Evolutionary conservation across 345 rosid species (phyloP).

Genomic region (Melaleuca alternifolia): DNA sequence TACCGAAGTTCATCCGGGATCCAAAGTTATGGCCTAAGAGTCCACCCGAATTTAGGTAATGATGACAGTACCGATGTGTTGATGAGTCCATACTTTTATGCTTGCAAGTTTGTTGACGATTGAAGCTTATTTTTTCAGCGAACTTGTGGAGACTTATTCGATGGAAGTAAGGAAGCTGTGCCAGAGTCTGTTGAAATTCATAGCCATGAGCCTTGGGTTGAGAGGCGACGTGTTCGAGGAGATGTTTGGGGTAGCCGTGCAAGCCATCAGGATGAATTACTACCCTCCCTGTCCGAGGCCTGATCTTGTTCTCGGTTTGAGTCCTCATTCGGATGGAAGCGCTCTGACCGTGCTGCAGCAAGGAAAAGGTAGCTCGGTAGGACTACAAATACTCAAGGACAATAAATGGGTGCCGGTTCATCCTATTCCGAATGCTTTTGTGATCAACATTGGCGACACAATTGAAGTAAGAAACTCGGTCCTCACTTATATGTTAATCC

Average conservation of each 20-base stretch:
- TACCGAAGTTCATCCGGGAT: conserved; percentile 59
- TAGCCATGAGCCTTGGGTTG: conserved; percentile 57
- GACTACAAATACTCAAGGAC: conserved; percentile 80
- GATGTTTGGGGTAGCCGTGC: conserved; percentile 75
- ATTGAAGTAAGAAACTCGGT: conserved; percentile 33
- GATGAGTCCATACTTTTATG: not conserved
- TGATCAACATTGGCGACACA: conserved; percentile 91
- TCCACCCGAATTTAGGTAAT: conserved; percentile 68
- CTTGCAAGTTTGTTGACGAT: not conserved
- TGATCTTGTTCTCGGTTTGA: conserved; percentile 89
- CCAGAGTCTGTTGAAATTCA: conserved; percentile 38
- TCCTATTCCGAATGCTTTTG: conserved; percentile 57
- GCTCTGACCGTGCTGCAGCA: conserved; percentile 92
- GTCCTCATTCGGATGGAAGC: conserved; percentile 99
- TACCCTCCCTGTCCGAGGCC: conserved; percentile 95
- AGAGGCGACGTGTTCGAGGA: conserved; percentile 47
- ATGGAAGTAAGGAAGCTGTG: conserved; percentile 56
- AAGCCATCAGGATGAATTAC: conserved; percentile 97
- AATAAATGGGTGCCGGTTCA: conserved; percentile 57
- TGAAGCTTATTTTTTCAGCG: conserved; percentile 26
- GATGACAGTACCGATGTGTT: not conserved
- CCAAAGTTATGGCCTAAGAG: conserved; percentile 76
- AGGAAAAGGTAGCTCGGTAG: conserved; percentile 46
- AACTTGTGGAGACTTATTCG: conserved; percentile 59
- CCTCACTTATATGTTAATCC: not conserved